Percentiles rank a stretch among this genome's conserved stretches.
phyloP scores from a whole-genome alignment of 495 filamentous ascomycete genomes.

The Neurospora sp. region DNA sequence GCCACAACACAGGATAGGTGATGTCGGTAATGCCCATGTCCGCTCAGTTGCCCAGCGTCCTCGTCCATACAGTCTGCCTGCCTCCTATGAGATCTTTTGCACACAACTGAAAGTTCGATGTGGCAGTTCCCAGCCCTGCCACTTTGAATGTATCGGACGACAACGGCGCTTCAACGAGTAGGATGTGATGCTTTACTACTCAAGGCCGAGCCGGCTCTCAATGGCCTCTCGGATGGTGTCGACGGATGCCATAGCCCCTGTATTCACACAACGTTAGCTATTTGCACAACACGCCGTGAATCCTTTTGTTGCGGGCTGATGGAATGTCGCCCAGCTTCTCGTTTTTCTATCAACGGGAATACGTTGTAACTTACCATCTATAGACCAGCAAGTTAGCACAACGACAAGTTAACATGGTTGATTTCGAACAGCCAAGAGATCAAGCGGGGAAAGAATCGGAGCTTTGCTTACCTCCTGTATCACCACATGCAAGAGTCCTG shows the following conservation, averaged over 20 bases:
- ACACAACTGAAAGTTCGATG: neutral
- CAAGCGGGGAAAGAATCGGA: too few relatives aligned
- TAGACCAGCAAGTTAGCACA: slow-evolving; percentile 5
- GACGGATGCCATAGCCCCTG: slow-evolving; percentile 74
- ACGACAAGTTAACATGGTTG: neutral
- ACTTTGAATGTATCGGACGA: neutral
- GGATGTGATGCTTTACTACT: neutral
- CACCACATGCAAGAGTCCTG: slow-evolving; percentile 22
- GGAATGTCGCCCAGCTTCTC: neutral
- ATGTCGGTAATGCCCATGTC: too few relatives aligned
- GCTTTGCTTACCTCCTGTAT: slow-evolving; percentile 20
- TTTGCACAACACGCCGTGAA: neutral
- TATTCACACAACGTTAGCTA: slow-evolving; percentile 14
- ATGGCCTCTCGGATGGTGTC: slow-evolving; percentile 63
- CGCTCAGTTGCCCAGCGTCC: too few relatives aligned
- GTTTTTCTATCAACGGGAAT: neutral
- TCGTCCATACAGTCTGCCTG: too few relatives aligned
- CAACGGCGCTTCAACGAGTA: neutral
- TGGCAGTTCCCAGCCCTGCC: neutral
- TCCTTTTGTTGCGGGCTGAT: too few relatives aligned
- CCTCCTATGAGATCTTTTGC: too few relatives aligned
- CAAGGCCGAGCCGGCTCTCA: slow-evolving; percentile 34
- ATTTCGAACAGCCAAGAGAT: neutral
- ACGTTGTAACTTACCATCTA: neutral
- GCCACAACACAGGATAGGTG: too few relatives aligned